phyloP scores from a whole-genome alignment of 176 grass and related monocot species.

The Thinopyrum elongatum region DNA sequence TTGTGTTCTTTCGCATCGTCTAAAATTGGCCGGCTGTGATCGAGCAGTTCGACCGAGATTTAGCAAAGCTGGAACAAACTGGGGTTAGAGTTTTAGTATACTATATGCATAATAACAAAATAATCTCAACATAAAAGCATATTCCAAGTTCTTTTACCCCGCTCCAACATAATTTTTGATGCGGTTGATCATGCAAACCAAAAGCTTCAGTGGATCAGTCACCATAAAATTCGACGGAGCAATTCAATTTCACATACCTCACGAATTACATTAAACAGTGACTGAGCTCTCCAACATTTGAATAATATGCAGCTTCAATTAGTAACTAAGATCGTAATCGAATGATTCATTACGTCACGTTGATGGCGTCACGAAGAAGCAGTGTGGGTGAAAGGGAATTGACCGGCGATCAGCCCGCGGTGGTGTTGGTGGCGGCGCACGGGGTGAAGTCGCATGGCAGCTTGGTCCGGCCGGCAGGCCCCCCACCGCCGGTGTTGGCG shows the following conservation, averaged over 20 bases:
- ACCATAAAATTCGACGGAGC: not conserved
- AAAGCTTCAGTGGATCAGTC: no score
- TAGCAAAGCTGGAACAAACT: no score
- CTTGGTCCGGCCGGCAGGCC: constrained; percentile 5
- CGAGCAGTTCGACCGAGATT: no score
- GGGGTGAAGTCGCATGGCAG: constrained; percentile 49
- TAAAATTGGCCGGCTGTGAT: no score
- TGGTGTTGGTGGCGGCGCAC: not conserved
- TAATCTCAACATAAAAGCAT: no score
- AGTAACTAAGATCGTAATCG: not conserved
- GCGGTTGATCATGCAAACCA: not conserved
- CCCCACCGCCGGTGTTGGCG: constrained; percentile 52
- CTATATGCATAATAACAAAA: no score
- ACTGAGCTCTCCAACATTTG: not conserved
- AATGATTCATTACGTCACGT: not conserved
- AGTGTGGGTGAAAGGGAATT: no score
- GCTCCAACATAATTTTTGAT: not conserved
- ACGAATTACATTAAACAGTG: not conserved
- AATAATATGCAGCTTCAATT: not conserved
- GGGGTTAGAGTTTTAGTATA: no score
- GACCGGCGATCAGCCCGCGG: not conserved
- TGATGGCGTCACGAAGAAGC: not conserved
- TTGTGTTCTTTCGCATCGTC: no score
- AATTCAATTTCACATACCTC: not conserved
- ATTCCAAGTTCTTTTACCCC: no score